Percentiles rank a stretch among this genome's conserved stretches.
phyloP scores from a whole-genome alignment of 2,329 filamentous ascomycete species.

The Fonsecaea multimorphosa region DNA sequence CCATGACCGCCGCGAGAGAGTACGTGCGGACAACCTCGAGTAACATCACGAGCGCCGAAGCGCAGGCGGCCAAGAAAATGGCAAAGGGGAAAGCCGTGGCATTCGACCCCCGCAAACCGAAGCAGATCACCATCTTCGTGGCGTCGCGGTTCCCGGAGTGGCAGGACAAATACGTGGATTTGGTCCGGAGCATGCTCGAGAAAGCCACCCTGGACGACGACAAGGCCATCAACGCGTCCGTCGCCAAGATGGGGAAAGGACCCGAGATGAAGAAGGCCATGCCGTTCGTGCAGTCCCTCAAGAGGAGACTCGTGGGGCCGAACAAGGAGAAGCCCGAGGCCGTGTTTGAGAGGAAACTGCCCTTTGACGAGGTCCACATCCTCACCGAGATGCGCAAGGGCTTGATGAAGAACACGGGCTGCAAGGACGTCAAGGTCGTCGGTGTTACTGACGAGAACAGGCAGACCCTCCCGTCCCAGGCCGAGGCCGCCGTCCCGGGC shows the following conservation, averaged over 20 bases:
- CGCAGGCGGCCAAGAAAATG: constrained; percentile 76
- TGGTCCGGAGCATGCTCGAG: constrained; percentile 75
- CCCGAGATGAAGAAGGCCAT: constrained; percentile 93
- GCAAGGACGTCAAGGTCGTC: constrained; percentile 74
- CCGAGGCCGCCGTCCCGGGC: constrained; percentile 80
- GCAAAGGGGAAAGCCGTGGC: constrained; percentile 85
- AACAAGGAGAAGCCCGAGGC: constrained; percentile 53
- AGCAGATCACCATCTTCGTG: constrained; percentile 86
- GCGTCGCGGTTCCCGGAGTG: constrained; percentile 82
- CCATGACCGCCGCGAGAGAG: constrained; percentile 76
- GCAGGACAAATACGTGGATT: constrained; percentile 88
- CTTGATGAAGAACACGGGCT: constrained; percentile 76
- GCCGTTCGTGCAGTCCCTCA: constrained; percentile 90
- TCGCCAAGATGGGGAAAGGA: constrained; percentile 69
- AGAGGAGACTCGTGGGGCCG: constrained; percentile 76
- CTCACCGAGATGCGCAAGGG: constrained; percentile 78
- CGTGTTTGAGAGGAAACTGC: constrained; percentile 79
- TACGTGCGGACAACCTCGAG: constrained; percentile 78
- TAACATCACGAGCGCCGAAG: constrained; percentile 86
- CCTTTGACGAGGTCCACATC: constrained; percentile 81
- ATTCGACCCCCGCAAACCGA: constrained; percentile 90
- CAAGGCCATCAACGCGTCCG: constrained; percentile 77
- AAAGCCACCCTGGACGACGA: constrained; percentile 70
- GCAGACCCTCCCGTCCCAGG: constrained; percentile 63
- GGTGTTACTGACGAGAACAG: constrained; percentile 70